A percentile compares a stretch with the other conserved stretches of the same genome.
Evolutionary conservation across 768 basidiomycete genomes (phyloP).

Genomic region (Psilocybe sp.): DNA sequence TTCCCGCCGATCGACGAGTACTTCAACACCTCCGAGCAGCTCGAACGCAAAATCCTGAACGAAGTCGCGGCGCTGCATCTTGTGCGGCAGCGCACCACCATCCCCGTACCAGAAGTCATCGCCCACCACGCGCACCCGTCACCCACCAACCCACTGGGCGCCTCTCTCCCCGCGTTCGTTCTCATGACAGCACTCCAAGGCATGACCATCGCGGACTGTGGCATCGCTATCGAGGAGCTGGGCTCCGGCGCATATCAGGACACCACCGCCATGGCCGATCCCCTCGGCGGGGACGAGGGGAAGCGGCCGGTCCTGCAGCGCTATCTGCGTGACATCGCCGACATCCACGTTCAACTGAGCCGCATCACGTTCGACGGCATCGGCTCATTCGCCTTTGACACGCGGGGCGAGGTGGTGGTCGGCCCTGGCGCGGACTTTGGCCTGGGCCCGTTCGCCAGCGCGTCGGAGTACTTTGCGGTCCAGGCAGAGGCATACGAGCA

Average conservation of each 20-base stretch:
- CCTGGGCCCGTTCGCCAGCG: conserved; percentile 36
- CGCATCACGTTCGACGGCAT: conserved; percentile 37
- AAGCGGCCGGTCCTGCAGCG: conserved; percentile 33
- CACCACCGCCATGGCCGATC: conserved; percentile 21
- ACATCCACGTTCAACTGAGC: conserved; percentile 38
- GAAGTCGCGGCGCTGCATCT: conserved; percentile 41
- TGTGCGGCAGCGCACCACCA: conserved; percentile 36
- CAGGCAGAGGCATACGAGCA: conserved; percentile 39
- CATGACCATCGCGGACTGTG: conserved; percentile 39
- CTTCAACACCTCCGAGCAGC: conserved; percentile 40
- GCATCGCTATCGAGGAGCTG: conserved; percentile 33
- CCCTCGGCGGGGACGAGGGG: conserved; percentile 30
- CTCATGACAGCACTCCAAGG: conserved; percentile 39
- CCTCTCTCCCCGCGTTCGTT: conserved; percentile 37
- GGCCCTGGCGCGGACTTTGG: conserved; percentile 42
- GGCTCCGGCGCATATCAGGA: conserved; percentile 16
- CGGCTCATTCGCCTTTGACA: conserved; percentile 35
- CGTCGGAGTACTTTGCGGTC: conserved; percentile 36
- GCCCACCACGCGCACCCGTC: conserved; percentile 33
- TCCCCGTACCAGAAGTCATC: conserved; percentile 37
- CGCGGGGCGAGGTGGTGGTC: conserved; percentile 30
- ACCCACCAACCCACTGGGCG: conserved; percentile 33
- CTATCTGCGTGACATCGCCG: conserved; percentile 38
- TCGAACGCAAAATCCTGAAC: conserved; percentile 41
- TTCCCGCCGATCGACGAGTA: conserved; percentile 38